These are phyloP conservation scores for Sarocladiaceae sp. DNA, from an alignment of 2,329 filamentous ascomycete species.

Conservation along the genomic window DNA sequence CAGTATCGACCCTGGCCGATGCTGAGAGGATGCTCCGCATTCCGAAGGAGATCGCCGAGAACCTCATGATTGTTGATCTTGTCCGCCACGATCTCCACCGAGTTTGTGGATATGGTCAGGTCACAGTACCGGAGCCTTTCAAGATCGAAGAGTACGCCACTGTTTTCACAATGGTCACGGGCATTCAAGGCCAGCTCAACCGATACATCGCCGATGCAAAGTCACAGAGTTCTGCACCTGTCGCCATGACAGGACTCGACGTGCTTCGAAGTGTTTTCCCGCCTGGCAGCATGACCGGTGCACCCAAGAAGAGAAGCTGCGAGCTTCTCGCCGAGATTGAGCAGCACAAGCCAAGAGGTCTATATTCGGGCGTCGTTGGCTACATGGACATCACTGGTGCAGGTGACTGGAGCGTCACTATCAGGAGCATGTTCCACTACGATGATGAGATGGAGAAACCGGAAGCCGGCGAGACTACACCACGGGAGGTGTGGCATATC, in stretches of 20 bases:
- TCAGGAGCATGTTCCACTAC: slow-evolving; percentile 55
- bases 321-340: slow-evolving; percentile 60
- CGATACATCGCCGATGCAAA: background rate
- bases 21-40: slow-evolving; percentile 26
- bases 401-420: slow-evolving; percentile 68
- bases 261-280: slow-evolving; percentile 60
- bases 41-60: slow-evolving; percentile 69
- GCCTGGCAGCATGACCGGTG: slow-evolving; percentile 72
- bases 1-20: slow-evolving; percentile 25
- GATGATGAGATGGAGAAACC: slow-evolving; percentile 8
- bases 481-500: slow-evolving; percentile 52
- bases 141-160: slow-evolving; percentile 67
- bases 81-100: slow-evolving; percentile 69
- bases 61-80: slow-evolving; percentile 74
- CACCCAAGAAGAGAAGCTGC: slow-evolving; percentile 68
- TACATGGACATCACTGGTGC: slow-evolving; percentile 67
- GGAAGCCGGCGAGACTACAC: slow-evolving; percentile 16
- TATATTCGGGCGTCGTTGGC: slow-evolving; percentile 67
- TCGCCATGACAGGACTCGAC: slow-evolving; percentile 50
- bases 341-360: slow-evolving; percentile 42
- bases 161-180: slow-evolving; percentile 67
- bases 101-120: slow-evolving; percentile 53
- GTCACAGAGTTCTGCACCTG: background rate
- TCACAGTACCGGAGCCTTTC: slow-evolving; percentile 61
- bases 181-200: slow-evolving; percentile 39